Percentiles rank a stretch among this genome's conserved stretches.
phyloP scores from a whole-genome alignment of 2,329 filamentous ascomycete genomes.

The Fusarium metavorans region DNA sequence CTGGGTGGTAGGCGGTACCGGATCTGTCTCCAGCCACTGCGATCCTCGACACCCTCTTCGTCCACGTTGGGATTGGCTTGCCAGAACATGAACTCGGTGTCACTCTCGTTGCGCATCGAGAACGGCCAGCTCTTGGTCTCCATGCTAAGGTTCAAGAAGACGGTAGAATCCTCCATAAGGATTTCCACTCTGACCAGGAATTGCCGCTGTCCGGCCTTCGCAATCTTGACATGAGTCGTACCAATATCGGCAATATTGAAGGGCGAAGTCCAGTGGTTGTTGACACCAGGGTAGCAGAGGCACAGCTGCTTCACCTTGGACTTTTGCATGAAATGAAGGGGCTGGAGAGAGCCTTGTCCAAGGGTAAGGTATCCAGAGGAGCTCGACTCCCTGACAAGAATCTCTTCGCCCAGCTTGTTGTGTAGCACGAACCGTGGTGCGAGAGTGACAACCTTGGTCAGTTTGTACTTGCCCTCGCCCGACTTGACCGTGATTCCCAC shows the following conservation, averaged over 20 bases:
- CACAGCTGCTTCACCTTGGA: constrained; percentile 88
- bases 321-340: constrained; percentile 90
- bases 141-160: constrained; percentile 90
- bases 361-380: constrained; percentile 87
- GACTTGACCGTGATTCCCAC: constrained; percentile 89
- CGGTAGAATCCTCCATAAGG: constrained; percentile 90
- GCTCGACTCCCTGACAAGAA: constrained; percentile 91
- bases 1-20: constrained; percentile 90
- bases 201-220: constrained; percentile 90
- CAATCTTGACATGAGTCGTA: constrained; percentile 91
- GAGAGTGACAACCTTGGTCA: constrained; percentile 95
- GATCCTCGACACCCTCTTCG: constrained; percentile 86
- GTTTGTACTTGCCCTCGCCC: constrained; percentile 96
- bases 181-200: constrained; percentile 89
- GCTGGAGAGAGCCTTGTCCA: constrained; percentile 81
- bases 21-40: constrained; percentile 91
- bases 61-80: constrained; percentile 94
- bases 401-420: constrained; percentile 89
- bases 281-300: constrained; percentile 91
- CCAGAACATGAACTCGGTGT: constrained; percentile 96
- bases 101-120: constrained; percentile 98
- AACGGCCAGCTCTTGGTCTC: constrained; percentile 98
- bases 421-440: constrained; percentile 93
- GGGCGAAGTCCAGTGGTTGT: constrained; percentile 97
- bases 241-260: constrained; percentile 98